phyloP scores from a whole-genome alignment of 1,284 basidiomycete genomes.

The Inonotus hispidus region DNA sequence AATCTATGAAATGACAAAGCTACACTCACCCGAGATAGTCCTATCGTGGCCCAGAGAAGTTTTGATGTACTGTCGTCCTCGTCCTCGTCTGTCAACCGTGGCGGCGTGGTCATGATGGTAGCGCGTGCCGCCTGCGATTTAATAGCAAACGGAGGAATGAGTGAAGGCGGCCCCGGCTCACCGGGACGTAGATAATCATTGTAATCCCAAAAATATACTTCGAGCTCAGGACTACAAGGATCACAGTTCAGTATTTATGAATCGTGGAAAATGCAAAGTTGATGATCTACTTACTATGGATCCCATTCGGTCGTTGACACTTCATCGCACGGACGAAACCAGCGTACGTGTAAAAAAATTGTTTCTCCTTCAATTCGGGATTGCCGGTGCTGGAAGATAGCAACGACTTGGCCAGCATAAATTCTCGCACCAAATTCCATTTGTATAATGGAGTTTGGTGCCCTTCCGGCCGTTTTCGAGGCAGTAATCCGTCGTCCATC shows the following conservation, averaged over 20 bases:
- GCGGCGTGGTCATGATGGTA: not conserved
- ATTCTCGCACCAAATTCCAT: no score
- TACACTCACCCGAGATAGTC: constrained; percentile 1
- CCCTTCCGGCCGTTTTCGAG: no score
- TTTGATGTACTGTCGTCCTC: not conserved
- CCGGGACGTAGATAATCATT: not conserved
- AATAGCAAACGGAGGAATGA: not conserved
- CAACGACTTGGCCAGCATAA: no score
- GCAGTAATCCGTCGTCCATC: no score
- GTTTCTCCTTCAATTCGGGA: not conserved
- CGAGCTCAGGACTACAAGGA: constrained; percentile 8
- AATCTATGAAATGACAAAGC: not conserved
- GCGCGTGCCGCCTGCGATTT: constrained; percentile 1
- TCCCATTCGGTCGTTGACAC: constrained; percentile 1
- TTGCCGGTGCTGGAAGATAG: not conserved
- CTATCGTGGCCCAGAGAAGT: constrained; percentile 5
- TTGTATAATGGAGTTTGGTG: no score
- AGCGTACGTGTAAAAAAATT: constrained; percentile 1
- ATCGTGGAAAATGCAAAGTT: no score
- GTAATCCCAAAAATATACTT: constrained; percentile 7
- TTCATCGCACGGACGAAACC: not conserved
- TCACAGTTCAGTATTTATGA: not conserved
- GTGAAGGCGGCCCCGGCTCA: not conserved
- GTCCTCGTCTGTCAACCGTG: not conserved
- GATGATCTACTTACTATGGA: constrained; percentile 1